Conservation (phyloP, 148 eudicot species). For the Heliosperma pusillum region DNA sequence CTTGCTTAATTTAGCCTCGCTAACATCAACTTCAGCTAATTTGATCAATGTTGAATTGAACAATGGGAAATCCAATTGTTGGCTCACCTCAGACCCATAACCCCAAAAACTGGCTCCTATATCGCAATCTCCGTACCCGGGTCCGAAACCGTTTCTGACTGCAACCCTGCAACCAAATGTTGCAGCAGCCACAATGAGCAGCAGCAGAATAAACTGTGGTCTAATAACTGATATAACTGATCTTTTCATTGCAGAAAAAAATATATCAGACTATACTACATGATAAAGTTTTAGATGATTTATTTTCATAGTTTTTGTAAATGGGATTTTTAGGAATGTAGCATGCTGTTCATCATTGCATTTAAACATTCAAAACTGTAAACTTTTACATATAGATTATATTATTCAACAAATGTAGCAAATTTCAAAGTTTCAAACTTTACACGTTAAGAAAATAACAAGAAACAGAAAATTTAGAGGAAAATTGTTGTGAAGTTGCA, state of each 20-base stretch:
- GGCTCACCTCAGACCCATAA: conserved; percentile 1
- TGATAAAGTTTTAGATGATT: conserved; percentile 29
- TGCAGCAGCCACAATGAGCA: conserved; percentile 44
- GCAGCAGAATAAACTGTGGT: conserved; percentile 41
- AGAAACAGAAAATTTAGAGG: too few relatives aligned
- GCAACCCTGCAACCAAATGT: conserved; percentile 41
- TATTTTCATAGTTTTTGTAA: conserved; percentile 28
- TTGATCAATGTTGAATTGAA: conserved; percentile 64
- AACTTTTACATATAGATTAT: too few relatives aligned
- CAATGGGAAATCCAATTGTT: conserved; percentile 28
- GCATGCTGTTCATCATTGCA: conserved; percentile 21
- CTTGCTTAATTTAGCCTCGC: conserved; percentile 38
- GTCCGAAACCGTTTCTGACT: conserved; percentile 31
- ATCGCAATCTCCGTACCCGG: conserved; percentile 20
- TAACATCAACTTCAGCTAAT: conserved; percentile 49
- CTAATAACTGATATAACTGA: too few relatives aligned
- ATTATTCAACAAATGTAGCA: too few relatives aligned
- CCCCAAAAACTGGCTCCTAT: not conserved
- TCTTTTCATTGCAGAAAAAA: conserved; percentile 42
- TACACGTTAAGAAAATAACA: too few relatives aligned
- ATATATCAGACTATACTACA: not conserved
- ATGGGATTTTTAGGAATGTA: conserved; percentile 13
- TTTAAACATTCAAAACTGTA: too few relatives aligned
- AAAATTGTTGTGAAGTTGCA: too few relatives aligned
- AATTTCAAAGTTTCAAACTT: too few relatives aligned